Evolutionary conservation across 208 protist genomes (phyloP).

Genomic region (Crithidia thermophila): DNA sequence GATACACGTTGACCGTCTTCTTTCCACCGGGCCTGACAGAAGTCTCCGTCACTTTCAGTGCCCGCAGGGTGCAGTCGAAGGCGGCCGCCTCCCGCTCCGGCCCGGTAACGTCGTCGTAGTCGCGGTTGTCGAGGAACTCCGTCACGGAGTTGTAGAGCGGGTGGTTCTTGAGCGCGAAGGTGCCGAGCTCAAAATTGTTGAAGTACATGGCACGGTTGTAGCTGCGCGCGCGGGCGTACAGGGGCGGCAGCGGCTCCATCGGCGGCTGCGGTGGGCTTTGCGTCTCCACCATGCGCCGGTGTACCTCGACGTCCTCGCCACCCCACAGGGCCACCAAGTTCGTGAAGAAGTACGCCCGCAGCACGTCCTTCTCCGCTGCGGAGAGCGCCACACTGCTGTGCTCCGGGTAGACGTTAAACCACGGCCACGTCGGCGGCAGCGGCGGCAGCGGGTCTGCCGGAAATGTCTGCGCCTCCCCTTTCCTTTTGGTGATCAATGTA

Average conservation of each 20-base stretch:
- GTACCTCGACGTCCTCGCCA: too few species aligned
- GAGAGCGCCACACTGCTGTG: slow-evolving; percentile 16
- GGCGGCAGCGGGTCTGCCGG: too few species aligned
- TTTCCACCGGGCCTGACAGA: not conserved
- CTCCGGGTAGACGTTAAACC: slow-evolving; percentile 13
- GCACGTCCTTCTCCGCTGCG: slow-evolving; percentile 7
- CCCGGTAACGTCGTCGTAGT: slow-evolving; percentile 7
- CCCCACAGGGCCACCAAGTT: too few species aligned
- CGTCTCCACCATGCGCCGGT: too few species aligned
- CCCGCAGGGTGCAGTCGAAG: not conserved
- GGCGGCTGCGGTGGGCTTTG: not conserved
- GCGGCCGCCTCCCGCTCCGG: not conserved
- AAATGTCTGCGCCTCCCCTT: too few species aligned
- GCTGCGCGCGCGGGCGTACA: not conserved
- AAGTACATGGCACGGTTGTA: slow-evolving; percentile 14
- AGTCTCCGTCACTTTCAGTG: not conserved
- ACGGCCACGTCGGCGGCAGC: slow-evolving; percentile 28
- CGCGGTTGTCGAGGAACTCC: slow-evolving; percentile 20
- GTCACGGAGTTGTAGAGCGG: slow-evolving; percentile 16
- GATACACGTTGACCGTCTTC: not conserved
- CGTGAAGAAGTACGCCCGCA: slow-evolving; percentile 13
- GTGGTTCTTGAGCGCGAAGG: slow-evolving; percentile 14
- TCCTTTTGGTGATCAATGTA: not conserved
- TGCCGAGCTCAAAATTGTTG: slow-evolving; percentile 26
- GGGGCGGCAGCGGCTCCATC: not conserved